Conservation (phyloP, 306 rosid species). For the Fragaria ananassa region DNA sequence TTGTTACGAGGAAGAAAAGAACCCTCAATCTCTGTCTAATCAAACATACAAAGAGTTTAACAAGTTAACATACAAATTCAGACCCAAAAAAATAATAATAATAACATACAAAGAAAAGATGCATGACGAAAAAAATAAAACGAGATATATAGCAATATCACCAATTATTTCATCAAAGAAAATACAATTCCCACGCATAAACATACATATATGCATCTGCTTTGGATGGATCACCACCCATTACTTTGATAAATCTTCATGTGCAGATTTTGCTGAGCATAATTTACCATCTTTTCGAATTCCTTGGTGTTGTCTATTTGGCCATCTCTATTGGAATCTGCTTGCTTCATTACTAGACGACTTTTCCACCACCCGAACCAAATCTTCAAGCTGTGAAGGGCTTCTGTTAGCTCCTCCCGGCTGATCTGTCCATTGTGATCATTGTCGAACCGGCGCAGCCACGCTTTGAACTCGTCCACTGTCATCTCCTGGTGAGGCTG, state of each 20-base stretch:
- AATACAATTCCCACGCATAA: background rate
- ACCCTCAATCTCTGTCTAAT: background rate
- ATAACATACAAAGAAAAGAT: background rate
- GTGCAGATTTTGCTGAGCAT: constrained; percentile 16
- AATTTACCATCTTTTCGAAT: constrained; percentile 17
- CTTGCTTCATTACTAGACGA: constrained; percentile 5
- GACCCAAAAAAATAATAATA: no score
- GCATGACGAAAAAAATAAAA: background rate
- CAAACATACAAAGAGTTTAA: background rate
- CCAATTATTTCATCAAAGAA: background rate
- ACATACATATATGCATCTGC: background rate
- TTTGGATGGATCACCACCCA: constrained; percentile 1
- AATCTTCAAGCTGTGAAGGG: constrained; percentile 16
- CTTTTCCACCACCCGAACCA: constrained; percentile 23
- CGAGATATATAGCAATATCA: background rate
- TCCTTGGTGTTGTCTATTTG: constrained; percentile 13
- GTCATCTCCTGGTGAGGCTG: constrained; percentile 21
- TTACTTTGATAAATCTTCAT: constrained; percentile 16
- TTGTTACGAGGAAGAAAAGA: background rate
- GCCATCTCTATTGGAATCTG: constrained; percentile 1
- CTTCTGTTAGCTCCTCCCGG: constrained; percentile 17
- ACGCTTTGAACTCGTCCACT: constrained; percentile 21
- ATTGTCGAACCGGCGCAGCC: constrained; percentile 17
- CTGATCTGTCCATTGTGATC: constrained; percentile 10
- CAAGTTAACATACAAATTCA: background rate